These are phyloP conservation scores for Phytophthora lateralis DNA, from an alignment of 352 stramenopile species.

Conservation along the genomic window DNA sequence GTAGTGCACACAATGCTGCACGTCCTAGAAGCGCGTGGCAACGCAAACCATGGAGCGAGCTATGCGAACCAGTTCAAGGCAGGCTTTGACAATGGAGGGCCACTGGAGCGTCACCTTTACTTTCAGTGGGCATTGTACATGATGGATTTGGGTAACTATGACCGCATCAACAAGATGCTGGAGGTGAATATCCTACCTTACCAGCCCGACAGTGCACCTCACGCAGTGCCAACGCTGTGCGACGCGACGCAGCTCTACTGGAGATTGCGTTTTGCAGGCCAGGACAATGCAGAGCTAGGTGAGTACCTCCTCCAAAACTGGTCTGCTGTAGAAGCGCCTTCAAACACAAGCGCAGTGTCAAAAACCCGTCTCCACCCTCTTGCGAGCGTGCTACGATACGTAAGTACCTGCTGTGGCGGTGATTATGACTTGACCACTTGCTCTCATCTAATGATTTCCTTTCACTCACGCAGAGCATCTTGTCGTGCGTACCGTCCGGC, in stretches of 20 bases:
- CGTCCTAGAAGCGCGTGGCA: slow-evolving; percentile 74
- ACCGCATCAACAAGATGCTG: slow-evolving; percentile 83
- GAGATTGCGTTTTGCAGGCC: slow-evolving; percentile 78
- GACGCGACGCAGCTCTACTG: slow-evolving; percentile 86
- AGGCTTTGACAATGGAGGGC: slow-evolving; percentile 75
- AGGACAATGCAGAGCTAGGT: slow-evolving; percentile 58
- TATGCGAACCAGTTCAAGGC: slow-evolving; percentile 85
- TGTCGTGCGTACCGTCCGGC: slow-evolving; percentile 48
- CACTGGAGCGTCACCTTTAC: slow-evolving; percentile 75
- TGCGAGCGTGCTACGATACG: slow-evolving; percentile 61
- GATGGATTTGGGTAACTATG: slow-evolving; percentile 81
- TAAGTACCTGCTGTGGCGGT: slow-evolving; percentile 30
- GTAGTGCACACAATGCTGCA: slow-evolving; percentile 84
- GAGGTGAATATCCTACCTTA: slow-evolving; percentile 72
- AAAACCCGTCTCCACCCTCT: slow-evolving; percentile 51
- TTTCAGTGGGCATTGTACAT: slow-evolving; percentile 87
- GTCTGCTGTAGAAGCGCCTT: slow-evolving; percentile 37
- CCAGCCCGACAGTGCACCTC: slow-evolving; percentile 38
- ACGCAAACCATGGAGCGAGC: slow-evolving; percentile 85
- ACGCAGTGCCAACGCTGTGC: slow-evolving; percentile 62
- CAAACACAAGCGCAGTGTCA: slow-evolving; percentile 16
- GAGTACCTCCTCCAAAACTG: slow-evolving; percentile 68
- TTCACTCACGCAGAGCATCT: slow-evolving; percentile 52
- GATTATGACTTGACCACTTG: not conserved
- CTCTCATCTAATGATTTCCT: slow-evolving; percentile 7